Base-by-base conservation (phyloP, 176 grass and related monocot genomes). In the Chloris gayana region DNA sequence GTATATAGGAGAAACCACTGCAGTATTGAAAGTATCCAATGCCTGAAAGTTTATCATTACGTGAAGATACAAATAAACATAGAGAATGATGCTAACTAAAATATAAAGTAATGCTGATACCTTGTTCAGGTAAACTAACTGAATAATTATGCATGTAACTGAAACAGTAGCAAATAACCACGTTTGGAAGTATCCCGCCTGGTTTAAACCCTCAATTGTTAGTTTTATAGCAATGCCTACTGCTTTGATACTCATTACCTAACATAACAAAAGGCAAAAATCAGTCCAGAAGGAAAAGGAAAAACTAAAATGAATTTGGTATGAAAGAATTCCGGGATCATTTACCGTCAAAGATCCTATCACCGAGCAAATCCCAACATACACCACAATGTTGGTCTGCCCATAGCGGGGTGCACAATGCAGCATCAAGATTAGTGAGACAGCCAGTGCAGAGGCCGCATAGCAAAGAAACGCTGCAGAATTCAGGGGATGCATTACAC, bases 211-310 rank as follows among this genome's bases (percentile, higher is more conserved):
- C 65, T 94, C 83, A 70, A 98, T 78, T 68, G 90, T 98, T 65
- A 98, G 92, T 72, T 98, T 98, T 77, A 98, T 87, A 14, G 95
- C 88, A 86, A 98, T 91, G 69, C 95, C 92, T 83, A 98, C 86
- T 7, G 95, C 95, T 66, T 98, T 98, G 56, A 98, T 92, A 46
- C 95, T 94, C 95, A 98, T 94, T 82, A 98, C 95, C 95, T 98
- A 82, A n/a, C 42, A 78, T 62, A 85, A 79, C 26, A 18, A 59
- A 26, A 77, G 50, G 66, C 22, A 44, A 44, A n/a, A 76, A 68
- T 18, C 29, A 82, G 14, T 30, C 53, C 42, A 74, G 78, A 47
- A 24, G 22, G 7, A 37, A 37, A 37, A 37, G n/a, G n/a, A 12
- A 82, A 47, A 65, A 83, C 46, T 25, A n/a, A 57, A 67, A 32